Conservation (phyloP, 495 filamentous ascomycete species). For the Trichoderma orchidacearum region DNA sequence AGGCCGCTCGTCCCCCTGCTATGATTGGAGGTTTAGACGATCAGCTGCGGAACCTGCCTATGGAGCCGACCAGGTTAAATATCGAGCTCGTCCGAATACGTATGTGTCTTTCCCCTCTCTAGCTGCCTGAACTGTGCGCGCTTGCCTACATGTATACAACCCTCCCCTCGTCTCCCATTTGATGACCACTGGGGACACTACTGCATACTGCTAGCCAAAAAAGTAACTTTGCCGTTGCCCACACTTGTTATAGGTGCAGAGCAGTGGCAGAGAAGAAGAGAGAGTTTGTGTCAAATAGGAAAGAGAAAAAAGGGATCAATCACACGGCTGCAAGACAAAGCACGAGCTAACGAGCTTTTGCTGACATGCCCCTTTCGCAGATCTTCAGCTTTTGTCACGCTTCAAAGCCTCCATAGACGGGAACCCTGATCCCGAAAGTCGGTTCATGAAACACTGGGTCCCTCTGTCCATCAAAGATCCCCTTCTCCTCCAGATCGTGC, state of each 20-base stretch:
- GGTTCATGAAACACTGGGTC: slow-evolving; percentile 21
- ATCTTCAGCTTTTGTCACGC: slow-evolving; percentile 43
- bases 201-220: no score
- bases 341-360: neutral
- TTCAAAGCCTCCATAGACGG: slow-evolving; percentile 26
- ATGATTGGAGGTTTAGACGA: slow-evolving; percentile 7
- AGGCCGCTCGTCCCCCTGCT: neutral
- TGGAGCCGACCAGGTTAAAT: slow-evolving; percentile 9
- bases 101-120: slow-evolving; percentile 7
- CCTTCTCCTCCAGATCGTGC: slow-evolving; percentile 18
- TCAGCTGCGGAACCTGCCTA: slow-evolving; percentile 6
- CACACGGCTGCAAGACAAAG: neutral
- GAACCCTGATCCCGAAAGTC: slow-evolving; percentile 19
- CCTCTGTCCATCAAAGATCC: slow-evolving; percentile 19
- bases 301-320: no score
- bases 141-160: no score
- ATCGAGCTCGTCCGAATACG: slow-evolving; percentile 17
- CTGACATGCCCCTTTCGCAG: slow-evolving; percentile 28
- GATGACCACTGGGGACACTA: no score
- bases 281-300: no score
- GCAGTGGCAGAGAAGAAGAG: neutral
- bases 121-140: no score
- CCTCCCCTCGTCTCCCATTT: no score
- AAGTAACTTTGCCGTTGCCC: no score
- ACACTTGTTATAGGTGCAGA: no score